A percentile compares a stretch with the other conserved stretches of the same genome.
phyloP scores from a whole-genome alignment of 441 rosid species.

The Cnidoscolus chayamansa region DNA sequence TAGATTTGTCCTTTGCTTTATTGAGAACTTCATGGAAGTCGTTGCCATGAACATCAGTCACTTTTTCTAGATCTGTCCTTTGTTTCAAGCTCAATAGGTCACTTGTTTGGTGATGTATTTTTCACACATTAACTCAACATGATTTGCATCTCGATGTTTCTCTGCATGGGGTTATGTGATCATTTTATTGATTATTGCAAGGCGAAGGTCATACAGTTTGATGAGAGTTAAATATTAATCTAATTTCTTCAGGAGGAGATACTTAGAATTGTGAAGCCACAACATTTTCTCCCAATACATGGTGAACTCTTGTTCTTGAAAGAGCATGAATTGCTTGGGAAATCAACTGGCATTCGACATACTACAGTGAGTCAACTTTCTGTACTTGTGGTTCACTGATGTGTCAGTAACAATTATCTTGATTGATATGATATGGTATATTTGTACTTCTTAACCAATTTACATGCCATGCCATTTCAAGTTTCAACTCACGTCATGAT shows the following conservation, averaged over 20 bases:
- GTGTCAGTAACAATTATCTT: neutral
- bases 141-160: neutral
- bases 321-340: slow-evolving; percentile 96
- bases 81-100: neutral
- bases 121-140: neutral
- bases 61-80: neutral
- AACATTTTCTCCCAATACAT: slow-evolving; percentile 93
- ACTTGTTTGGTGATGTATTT: neutral
- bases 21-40: neutral
- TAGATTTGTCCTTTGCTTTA: too few relatives aligned
- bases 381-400: neutral
- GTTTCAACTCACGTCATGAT: neutral
- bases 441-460: neutral
- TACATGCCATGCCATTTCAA: neutral
- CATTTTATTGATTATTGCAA: neutral
- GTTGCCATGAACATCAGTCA: neutral
- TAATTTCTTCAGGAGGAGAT: slow-evolving; percentile 78
- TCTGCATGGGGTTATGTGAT: neutral
- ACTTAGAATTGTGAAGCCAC: slow-evolving; percentile 81
- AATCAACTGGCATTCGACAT: slow-evolving; percentile 85
- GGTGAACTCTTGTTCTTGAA: slow-evolving; percentile 96
- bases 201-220: neutral
- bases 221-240: slow-evolving; percentile 13
- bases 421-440: slow-evolving; percentile 2
- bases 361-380: slow-evolving; percentile 60